Percentiles rank a stretch among this genome's conserved stretches.
Conservation (phyloP, 768 basidiomycete genomes). For the Roridomyces roridus region DNA sequence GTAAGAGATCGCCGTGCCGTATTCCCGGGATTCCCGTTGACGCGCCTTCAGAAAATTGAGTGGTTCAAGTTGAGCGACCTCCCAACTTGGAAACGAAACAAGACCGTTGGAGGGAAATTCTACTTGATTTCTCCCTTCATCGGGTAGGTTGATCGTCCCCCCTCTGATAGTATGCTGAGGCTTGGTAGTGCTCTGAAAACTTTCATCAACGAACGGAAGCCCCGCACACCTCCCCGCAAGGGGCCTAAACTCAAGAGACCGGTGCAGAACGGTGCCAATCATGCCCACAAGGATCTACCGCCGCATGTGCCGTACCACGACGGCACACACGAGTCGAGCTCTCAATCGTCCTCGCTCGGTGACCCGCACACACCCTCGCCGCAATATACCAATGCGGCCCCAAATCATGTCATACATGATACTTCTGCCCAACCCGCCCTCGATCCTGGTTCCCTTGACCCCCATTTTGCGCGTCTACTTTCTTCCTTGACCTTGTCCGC, state of each 20-base stretch:
- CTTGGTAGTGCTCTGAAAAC: slow-evolving; percentile 61
- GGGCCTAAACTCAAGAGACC: slow-evolving; percentile 33
- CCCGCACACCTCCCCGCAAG: slow-evolving; percentile 52
- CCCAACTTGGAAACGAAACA: slow-evolving; percentile 90
- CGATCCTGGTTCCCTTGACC: slow-evolving; percentile 54
- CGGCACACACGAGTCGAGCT: slow-evolving; percentile 66
- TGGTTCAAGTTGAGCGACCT: slow-evolving; percentile 93
- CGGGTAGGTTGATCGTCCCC: slow-evolving; percentile 51
- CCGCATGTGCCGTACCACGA: slow-evolving; percentile 36
- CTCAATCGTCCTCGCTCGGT: slow-evolving; percentile 64
- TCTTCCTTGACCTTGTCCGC: slow-evolving; percentile 67
- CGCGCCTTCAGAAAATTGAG: slow-evolving; percentile 79
- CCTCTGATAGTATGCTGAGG: slow-evolving; percentile 2
- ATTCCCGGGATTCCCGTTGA: slow-evolving; percentile 22
- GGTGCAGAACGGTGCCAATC: slow-evolving; percentile 25
- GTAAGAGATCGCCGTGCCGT: slow-evolving; percentile 52
- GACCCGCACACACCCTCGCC: slow-evolving; percentile 73
- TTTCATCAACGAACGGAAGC: slow-evolving; percentile 71
- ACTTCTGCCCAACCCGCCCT: slow-evolving; percentile 31
- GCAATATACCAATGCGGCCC: slow-evolving; percentile 48
- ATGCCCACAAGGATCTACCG: slow-evolving; percentile 20
- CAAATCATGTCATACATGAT: slow-evolving; percentile 41
- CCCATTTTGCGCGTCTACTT: slow-evolving; percentile 74
- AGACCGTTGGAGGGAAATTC: slow-evolving; percentile 76
- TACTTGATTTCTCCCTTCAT: slow-evolving; percentile 97